Base-by-base conservation (phyloP, 2,329 filamentous ascomycete genomes). In the Trichocomaceae sp. region DNA sequence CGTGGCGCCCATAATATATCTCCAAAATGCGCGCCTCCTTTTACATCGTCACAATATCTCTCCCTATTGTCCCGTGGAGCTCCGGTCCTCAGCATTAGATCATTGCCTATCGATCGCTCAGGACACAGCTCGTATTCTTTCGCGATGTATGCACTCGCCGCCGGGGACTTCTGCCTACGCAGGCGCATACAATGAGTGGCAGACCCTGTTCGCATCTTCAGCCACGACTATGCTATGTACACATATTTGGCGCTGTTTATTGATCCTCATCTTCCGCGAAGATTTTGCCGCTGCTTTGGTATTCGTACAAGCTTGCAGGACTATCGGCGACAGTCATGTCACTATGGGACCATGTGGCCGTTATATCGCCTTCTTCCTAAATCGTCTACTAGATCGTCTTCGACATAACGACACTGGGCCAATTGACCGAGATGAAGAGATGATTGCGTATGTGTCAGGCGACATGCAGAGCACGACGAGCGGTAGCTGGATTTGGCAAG, bases 1-100 rank as follows among this genome's bases (percentile, higher is more conserved):
- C 41, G 77, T 97, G 13, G 82, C 84, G 23, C 87, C 90, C 0
- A 77, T 95, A 8, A 80, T 88, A 31, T 85, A 89, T 64, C 80
- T 97, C 8, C 85, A 96, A 58, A 88, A 89, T 57, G 85, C 87
- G 15, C 86, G 90, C n/a, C 80, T 96, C 29, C 77, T 93, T 37
- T 80, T 99, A 8, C 89, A 96, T 70, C 83, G 93, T 42, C 90
- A 95, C 64, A 96, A 97, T 64, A 78, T 97, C 8, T 85, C 84
- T 0, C 87, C 90, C 0, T 77, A 77, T 9, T 90, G 86, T 64
- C 79, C 85, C 0, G 70, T 76, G 1, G 79, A 86, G 31, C 82
- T 85, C 42, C 83, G 92, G 44, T 72, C 79, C 3, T 80, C 83
- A 6, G 90, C 93, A 1, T 75, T 96, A 26, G 85, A 91, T 56